phyloP scores from a whole-genome alignment of 805 yeast genomes.

The Wickerhamomyces chaumierensis region DNA sequence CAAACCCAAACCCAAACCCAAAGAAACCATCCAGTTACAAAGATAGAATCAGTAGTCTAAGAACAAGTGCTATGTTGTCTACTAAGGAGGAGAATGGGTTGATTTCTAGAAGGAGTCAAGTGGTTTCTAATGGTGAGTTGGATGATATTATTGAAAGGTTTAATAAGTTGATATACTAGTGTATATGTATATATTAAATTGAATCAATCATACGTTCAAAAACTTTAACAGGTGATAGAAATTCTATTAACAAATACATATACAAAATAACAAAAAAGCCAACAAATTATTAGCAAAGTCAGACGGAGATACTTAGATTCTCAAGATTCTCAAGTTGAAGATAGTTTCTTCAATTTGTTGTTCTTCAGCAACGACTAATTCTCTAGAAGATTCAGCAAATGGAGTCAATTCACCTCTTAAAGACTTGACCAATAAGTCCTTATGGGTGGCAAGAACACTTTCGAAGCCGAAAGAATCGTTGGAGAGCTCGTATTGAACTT shows the following conservation, averaged over 20 bases:
- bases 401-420: constrained; percentile 46
- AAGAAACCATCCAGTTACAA: background rate
- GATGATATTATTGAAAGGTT: background rate
- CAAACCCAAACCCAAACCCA: too few species aligned
- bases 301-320: constrained; percentile 28
- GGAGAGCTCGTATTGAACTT: constrained; percentile 64
- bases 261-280: background rate
- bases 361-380: constrained; percentile 77
- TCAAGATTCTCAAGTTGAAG: constrained; percentile 69
- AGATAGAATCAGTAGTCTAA: background rate
- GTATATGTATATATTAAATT: background rate
- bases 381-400: constrained; percentile 30
- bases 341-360: constrained; percentile 72
- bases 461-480: constrained; percentile 56
- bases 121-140: background rate
- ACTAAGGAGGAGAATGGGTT: too few species aligned
- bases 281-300: background rate
- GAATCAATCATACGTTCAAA: background rate
- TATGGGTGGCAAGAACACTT: constrained; percentile 50
- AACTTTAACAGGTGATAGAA: too few species aligned
- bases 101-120: background rate
- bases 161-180: background rate
- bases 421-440: constrained; percentile 62
- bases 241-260: background rate
- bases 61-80: background rate